These are phyloP conservation scores for Dalbergia oliveri DNA, from an alignment of 306 rosid genomes.

Conservation along the genomic window DNA sequence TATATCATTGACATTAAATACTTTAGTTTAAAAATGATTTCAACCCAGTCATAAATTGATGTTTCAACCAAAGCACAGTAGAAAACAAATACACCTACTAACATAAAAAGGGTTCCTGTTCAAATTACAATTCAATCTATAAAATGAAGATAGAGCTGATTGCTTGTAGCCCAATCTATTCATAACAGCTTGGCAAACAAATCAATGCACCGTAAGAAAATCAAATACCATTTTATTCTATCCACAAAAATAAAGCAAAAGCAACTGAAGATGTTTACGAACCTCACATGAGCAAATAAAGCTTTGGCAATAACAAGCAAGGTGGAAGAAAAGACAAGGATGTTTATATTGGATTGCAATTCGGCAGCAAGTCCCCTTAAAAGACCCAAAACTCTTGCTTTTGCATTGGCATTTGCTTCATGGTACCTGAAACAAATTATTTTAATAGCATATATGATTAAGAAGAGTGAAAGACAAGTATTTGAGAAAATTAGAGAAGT, in stretches of 20 bases:
- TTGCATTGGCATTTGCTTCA: slow-evolving; percentile 80
- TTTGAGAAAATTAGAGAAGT: slow-evolving; percentile 1
- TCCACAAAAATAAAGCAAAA: slow-evolving; percentile 42
- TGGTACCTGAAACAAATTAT: slow-evolving; percentile 71
- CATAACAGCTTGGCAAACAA: background rate
- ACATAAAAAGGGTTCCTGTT: background rate
- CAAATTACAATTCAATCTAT: background rate
- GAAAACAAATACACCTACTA: background rate
- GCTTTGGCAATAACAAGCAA: slow-evolving; percentile 90
- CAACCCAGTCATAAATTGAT: slow-evolving; percentile 24
- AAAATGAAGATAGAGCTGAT: too few relatives aligned
- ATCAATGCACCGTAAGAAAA: background rate
- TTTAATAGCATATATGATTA: too few relatives aligned
- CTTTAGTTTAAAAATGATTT: slow-evolving; percentile 29
- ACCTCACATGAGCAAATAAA: slow-evolving; percentile 94
- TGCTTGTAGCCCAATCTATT: too few relatives aligned
- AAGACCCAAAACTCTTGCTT: slow-evolving; percentile 74
- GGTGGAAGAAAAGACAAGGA: slow-evolving; percentile 87
- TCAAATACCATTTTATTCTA: slow-evolving; percentile 25
- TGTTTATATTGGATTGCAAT: slow-evolving; percentile 74
- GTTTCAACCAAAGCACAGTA: slow-evolving; percentile 3
- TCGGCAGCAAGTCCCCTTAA: slow-evolving; percentile 84
- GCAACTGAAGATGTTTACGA: slow-evolving; percentile 49
- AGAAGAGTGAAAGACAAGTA: background rate
- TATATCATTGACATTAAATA: slow-evolving; percentile 13